Percentiles rank a stretch among this genome's conserved stretches.
Conservation (phyloP, 106 monocot species). For the Dendrobium catenatum region DNA sequence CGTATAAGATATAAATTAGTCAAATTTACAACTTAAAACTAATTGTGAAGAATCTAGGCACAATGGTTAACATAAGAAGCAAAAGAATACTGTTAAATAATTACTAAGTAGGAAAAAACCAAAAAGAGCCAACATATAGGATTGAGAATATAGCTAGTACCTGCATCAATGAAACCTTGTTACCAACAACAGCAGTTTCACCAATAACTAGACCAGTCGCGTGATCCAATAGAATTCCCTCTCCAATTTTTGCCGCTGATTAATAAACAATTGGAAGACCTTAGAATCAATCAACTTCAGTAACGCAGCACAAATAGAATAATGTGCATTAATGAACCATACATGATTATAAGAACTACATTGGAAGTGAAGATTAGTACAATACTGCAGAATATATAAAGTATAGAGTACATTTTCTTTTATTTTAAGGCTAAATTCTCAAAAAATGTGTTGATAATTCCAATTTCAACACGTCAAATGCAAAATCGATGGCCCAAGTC, state of each 20-base stretch:
- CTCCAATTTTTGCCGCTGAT: constrained; percentile 87
- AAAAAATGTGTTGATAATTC: too few relatives aligned
- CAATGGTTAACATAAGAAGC: background rate
- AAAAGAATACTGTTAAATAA: background rate
- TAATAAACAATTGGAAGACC: background rate
- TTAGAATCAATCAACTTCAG: background rate
- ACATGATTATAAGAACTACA: too few relatives aligned
- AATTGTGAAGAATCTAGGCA: background rate
- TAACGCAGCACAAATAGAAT: background rate
- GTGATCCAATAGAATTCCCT: constrained; percentile 87
- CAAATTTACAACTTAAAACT: background rate
- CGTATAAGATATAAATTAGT: background rate
- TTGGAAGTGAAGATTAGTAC: too few relatives aligned
- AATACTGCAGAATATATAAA: too few relatives aligned
- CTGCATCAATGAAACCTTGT: constrained; percentile 90
- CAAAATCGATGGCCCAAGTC: too few relatives aligned
- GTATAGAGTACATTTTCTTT: too few relatives aligned
- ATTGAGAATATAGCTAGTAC: constrained; percentile 9
- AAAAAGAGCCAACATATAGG: background rate
- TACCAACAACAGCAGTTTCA: constrained; percentile 84
- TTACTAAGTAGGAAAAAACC: background rate
- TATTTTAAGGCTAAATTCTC: too few relatives aligned
- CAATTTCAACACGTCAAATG: too few relatives aligned
- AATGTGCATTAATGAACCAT: too few relatives aligned
- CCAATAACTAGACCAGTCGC: constrained; percentile 90